A percentile compares a stretch with the other conserved stretches of the same genome.
These are phyloP conservation scores for Atkinsonella hypoxylon DNA, from an alignment of 2,329 filamentous ascomycete genomes.

Conservation along the genomic window DNA sequence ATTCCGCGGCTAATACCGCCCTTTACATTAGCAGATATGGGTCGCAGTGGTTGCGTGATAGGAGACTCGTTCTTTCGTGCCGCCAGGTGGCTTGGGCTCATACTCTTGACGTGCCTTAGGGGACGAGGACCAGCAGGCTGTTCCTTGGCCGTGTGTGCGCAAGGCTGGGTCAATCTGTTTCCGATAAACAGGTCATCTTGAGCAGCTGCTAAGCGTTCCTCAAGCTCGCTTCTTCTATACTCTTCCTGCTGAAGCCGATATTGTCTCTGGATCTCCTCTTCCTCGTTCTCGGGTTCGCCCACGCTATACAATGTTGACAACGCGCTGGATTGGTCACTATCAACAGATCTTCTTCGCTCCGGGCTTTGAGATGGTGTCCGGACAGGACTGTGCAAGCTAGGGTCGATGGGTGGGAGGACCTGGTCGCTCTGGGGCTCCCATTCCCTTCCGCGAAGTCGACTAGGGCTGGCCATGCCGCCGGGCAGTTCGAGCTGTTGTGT, in stretches of 20 bases:
- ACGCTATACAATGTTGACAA: conserved; percentile 46
- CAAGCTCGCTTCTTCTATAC: not conserved
- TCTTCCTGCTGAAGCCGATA: conserved; percentile 2
- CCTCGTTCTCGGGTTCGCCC: conserved; percentile 32
- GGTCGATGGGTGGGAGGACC: conserved; percentile 6
- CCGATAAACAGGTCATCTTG: conserved; percentile 23
- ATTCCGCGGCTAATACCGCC: not conserved
- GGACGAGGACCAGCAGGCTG: conserved; percentile 9
- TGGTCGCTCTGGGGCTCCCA: conserved; percentile 13
- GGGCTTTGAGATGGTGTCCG: conserved; percentile 10
- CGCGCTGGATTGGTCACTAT: conserved; percentile 38
- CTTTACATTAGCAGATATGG: not conserved
- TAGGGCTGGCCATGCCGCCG: conserved; percentile 32
- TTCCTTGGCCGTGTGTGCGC: conserved; percentile 1
- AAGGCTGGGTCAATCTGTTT: not conserved
- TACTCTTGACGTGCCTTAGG: conserved; percentile 11
- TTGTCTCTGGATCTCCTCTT: conserved; percentile 3
- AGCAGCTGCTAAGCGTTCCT: not conserved
- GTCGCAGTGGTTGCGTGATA: not conserved
- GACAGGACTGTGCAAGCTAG: conserved; percentile 6
- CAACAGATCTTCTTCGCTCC: conserved; percentile 18
- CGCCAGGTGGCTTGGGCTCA: conserved; percentile 11
- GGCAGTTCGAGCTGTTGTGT: conserved; percentile 23
- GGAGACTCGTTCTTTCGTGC: not conserved
- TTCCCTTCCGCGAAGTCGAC: conserved; percentile 20